Conservation (phyloP, 1,284 basidiomycete genomes). For the Malassezia restricta region DNA sequence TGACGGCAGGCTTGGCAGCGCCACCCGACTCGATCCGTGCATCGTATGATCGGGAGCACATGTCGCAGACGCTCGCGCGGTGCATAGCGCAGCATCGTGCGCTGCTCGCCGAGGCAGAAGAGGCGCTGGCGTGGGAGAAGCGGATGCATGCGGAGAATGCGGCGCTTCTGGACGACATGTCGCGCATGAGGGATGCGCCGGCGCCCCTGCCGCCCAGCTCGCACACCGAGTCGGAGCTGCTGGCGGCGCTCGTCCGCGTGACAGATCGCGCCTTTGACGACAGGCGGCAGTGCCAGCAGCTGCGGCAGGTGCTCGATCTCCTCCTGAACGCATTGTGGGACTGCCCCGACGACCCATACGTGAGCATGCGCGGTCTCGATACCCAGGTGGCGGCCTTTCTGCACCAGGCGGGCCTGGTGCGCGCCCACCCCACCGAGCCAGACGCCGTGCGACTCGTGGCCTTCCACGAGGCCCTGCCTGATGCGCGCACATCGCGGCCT, state of each 20-base stretch:
- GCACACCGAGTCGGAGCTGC: neutral
- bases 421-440: neutral
- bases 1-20: constrained; percentile 3
- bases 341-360: constrained; percentile 4
- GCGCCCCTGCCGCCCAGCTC: neutral
- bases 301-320: constrained; percentile 10
- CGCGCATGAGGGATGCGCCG: neutral
- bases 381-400: neutral
- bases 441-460: constrained; percentile 5
- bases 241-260: neutral
- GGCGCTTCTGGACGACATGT: neutral
- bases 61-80: neutral
- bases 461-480: constrained; percentile 13
- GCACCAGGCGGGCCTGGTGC: neutral
- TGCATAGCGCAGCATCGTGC: constrained; percentile 9
- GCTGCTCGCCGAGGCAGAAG: neutral
- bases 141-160: neutral
- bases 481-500: neutral
- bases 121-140: constrained; percentile 3
- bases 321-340: constrained; percentile 13
- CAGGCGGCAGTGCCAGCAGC: neutral
- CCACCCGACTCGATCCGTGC: neutral
- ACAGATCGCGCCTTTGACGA: constrained; percentile 7
- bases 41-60: neutral
- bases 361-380: neutral